Base-by-base conservation (phyloP, 139 green algal genomes). In the Haematococcus lacustris region DNA sequence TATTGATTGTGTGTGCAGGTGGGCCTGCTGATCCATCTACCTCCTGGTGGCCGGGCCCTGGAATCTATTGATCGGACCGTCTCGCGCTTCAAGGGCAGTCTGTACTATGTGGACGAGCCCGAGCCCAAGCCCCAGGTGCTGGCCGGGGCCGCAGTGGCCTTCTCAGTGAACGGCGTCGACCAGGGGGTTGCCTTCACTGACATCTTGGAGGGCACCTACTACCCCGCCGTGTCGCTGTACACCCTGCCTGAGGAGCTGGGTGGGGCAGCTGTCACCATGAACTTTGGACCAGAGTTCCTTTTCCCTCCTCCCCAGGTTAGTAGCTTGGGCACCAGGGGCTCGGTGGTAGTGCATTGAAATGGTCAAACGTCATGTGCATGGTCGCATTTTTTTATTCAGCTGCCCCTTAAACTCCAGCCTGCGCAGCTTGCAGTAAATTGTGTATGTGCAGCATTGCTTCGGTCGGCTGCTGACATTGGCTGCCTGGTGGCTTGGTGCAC, bases 171-270 rank as follows among this genome's bases (percentile, higher is more conserved):
- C 60, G 91, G 91, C 3, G 26, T 62, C 43, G 66, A 38, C 21
- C 91, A 96, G 82, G 91, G 89, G 28, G 64, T 80, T 2, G 88
- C 88, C 2, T 93, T 83, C 67, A 65, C 30, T 13, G 83, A 88
- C 59, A 73, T 96, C 32, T 40, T 50, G 17, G 88, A 93, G 63
- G 91, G 88, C 23, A 93, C 88, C 2, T 97, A 96, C 83, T 96
- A 88, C 77, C 91, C 91, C 5, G 77, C 86, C 1, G 73, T 83
- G 0, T 96, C 88, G 0, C 67, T 97, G 1, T 97, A 87, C 80
- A 96, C 88, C 0, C 65, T 88, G 53, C 80, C 83, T 0, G 63
- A 80, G 38, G 80, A 94, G 74, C 38, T 63, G 1, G 82, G 88
- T 38, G 76, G 83, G 0, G 91, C 83, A 0, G 85, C 70, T 0